Percentiles rank a stretch among this genome's conserved stretches.
Conservation (phyloP, 768 basidiomycete species). For the Steccherinum ochraceum region DNA sequence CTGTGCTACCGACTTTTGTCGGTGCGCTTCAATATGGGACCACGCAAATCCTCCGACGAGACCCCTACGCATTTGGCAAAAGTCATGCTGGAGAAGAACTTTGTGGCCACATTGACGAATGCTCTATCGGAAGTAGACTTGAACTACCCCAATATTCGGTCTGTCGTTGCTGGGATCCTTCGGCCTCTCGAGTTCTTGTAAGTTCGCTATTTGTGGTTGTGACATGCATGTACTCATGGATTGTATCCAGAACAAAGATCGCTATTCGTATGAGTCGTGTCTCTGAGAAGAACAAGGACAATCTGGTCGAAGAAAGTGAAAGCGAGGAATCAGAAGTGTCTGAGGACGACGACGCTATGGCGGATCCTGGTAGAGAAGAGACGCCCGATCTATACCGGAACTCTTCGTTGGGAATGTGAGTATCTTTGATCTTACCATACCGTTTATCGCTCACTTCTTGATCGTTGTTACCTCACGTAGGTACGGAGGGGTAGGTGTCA, state of each 20-base stretch:
- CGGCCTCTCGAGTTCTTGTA: conserved; percentile 87
- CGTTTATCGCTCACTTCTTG: neutral
- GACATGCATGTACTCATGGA: too few relatives aligned
- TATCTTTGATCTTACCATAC: conserved; percentile 10
- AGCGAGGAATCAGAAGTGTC: conserved; percentile 40
- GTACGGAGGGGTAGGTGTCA: conserved; percentile 70
- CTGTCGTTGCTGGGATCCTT: conserved; percentile 80
- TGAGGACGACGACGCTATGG: conserved; percentile 54
- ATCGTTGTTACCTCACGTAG: conserved; percentile 23
- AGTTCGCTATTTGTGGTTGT: conserved; percentile 26
- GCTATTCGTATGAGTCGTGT: conserved; percentile 97
- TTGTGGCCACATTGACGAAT: conserved; percentile 81
- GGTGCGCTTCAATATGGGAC: conserved; percentile 56
- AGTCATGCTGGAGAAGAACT: conserved; percentile 97
- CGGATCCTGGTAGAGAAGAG: conserved; percentile 58
- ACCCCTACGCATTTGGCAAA: conserved; percentile 91
- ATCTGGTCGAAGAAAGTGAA: conserved; percentile 36
- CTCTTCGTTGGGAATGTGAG: conserved; percentile 91
- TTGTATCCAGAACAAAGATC: conserved; percentile 67
- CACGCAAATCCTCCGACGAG: conserved; percentile 55
- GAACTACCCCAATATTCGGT: conserved; percentile 88
- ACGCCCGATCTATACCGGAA: conserved; percentile 94
- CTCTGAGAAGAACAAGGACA: conserved; percentile 58
- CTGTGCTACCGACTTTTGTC: conserved; percentile 84
- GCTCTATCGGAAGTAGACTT: conserved; percentile 91